Base-by-base conservation (phyloP, 208 protist genomes). In the Porcisia hertigi region DNA sequence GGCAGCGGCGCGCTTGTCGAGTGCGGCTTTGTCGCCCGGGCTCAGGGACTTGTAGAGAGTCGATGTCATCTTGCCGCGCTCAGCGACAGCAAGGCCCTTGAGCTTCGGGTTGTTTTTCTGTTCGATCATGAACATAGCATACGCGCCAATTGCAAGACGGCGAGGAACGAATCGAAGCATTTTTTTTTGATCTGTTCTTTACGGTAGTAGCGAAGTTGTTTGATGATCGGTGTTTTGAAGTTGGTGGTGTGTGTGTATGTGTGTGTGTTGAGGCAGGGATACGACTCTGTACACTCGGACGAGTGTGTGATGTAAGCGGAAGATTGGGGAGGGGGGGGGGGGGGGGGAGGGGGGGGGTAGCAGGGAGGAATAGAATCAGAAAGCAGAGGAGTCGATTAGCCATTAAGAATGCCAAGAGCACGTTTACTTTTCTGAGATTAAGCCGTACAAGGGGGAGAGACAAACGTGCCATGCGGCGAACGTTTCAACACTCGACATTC, bases 81-180 rank as follows among this genome's bases (percentile, higher is more conserved):
- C 76, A 3, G 74, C 77, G 62, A 94, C 79, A n/a, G 80, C 39
- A 36, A 96, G 89, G 49, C 90, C 90, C 52, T 88, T 86, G 49
- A 96, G 86, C 79, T 89, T 92, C 59, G 86, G 84, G 81, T 96
- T 90, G 78, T 91, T 90, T 76, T 94, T 94, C 77, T 96, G 90
- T 79, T 96, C 92, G 36, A 87, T 88, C 92, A 96, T 94, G 78
- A 96, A 96, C 73, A 96, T 74, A 14, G 75, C 79, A 67, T 96
- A 96, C 43, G 90, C 82, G 41, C 92, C 85, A 71, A 96, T 87
- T 77, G 86, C 92, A 53, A 96, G 85, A 76, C 88, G 84, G 20
- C 82, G 84, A 57, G 83, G 72, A 69, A 79, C 81, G 59, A 94
- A 86, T 62, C 89, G 89, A 57, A 94, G 77, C 92, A 96, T 96